Base-by-base conservation (phyloP, 108 stramenopile genomes). In the Pseudonitzschia delicatissima region DNA sequence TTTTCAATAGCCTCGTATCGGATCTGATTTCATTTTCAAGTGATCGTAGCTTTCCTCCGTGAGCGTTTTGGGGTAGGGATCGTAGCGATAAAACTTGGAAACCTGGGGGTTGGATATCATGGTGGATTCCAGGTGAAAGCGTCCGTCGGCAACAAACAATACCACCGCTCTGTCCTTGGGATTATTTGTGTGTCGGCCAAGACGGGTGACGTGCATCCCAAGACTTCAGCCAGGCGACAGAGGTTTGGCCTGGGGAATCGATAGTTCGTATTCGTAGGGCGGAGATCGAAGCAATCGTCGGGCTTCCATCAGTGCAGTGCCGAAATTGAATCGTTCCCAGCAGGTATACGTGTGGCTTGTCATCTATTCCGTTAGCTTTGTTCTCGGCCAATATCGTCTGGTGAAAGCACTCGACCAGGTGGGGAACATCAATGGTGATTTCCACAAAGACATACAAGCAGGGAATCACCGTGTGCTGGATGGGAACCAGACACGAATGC, bases 361-460 rank as follows among this genome's bases (percentile, higher is more conserved):
- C 36, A 39, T 28, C 34, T 12, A 26, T 68, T 11, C 17, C 18
- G 17, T 45, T 13, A 53, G 27, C 18, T 33, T 47, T 13, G 2
- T 39, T 59, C 0, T 47, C 67, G 11, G 11, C 15, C 20, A 53
- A 26, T 29, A 87, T 64, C 8, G 88, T 91, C 44, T 74, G 34
- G 64, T 81, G 62, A 29, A 92, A 61, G 69, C 89, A 90, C 27
- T 87, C 93, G 44, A 97, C 86, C 62, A 95, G 60, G 72, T 96
- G 96, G 2, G 72, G 71, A 28, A 91, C 90, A 81, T 99, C 97
- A 28, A 97, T 87, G 6, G 72, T 69, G 71, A 99, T 96, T 78
- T 98, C 97, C 49, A 99, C 99, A 81, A 99, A 99, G 11, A 99
- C 97, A 71, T 99, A 99, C 50, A 99, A 61, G 67, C 86, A 87